Conservation (phyloP, 129 eudicot genomes). For the Erigeron canadensis region DNA sequence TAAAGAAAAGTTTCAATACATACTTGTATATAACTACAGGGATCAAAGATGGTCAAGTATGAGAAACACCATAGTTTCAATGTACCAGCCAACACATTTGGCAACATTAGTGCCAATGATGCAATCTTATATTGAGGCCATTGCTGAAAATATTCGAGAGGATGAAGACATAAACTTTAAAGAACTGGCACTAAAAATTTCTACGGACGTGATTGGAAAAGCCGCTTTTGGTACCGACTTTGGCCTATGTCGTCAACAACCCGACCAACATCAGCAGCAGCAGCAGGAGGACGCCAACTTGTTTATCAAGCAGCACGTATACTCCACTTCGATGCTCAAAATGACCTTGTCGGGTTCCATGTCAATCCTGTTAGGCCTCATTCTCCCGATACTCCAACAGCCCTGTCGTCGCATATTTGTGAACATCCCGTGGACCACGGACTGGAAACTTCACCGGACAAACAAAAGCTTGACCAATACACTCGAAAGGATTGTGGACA, state of each 20-base stretch:
- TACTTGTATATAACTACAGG: too few relatives aligned
- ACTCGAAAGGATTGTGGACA: constrained; percentile 56
- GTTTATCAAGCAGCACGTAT: constrained; percentile 77
- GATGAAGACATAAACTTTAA: constrained; percentile 53
- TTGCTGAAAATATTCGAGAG: constrained; percentile 39
- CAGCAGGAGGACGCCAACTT: constrained; percentile 47
- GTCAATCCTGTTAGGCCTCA: constrained; percentile 76
- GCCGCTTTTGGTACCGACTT: constrained; percentile 89
- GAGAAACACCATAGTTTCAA: constrained; percentile 82
- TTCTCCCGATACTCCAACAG: constrained; percentile 77
- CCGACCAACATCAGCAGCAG: constrained; percentile 19
- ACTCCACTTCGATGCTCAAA: constrained; percentile 77
- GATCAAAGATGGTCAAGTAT: constrained; percentile 89
- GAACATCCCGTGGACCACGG: constrained; percentile 75
- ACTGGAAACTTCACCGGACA: constrained; percentile 65
- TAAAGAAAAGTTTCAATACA: background rate
- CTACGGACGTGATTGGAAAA: constrained; percentile 75
- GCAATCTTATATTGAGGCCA: constrained; percentile 65
- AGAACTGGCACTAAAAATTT: constrained; percentile 65
- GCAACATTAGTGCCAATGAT: constrained; percentile 74
- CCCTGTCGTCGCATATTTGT: constrained; percentile 75
- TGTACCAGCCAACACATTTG: constrained; percentile 56
- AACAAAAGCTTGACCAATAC: constrained; percentile 51
- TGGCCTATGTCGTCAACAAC: constrained; percentile 75
- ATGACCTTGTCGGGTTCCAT: constrained; percentile 92